phyloP scores from a whole-genome alignment of 768 basidiomycete genomes.

The Pluteus cervinus region DNA sequence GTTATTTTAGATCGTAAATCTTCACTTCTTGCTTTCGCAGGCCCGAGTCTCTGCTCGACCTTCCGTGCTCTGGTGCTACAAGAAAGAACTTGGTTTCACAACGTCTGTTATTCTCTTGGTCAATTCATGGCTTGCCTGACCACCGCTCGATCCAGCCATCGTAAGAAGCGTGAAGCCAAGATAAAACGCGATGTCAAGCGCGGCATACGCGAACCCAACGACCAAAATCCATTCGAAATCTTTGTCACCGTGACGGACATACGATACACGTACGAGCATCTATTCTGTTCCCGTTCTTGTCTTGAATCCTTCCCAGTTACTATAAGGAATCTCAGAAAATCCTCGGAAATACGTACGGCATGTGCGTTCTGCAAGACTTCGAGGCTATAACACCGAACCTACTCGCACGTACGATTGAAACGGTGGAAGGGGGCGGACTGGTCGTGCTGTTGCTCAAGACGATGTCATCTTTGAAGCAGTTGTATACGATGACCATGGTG shows the following conservation, averaged over 20 bases:
- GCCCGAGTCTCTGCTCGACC: conserved; percentile 84
- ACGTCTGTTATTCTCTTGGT: conserved; percentile 38
- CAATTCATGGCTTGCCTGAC: conserved; percentile 1
- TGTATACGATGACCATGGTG: conserved; percentile 88
- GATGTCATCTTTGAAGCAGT: conserved; percentile 86
- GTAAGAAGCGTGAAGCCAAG: conserved; percentile 95
- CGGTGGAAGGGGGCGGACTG: conserved; percentile 91
- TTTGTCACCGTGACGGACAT: conserved; percentile 99
- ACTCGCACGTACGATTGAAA: conserved; percentile 94
- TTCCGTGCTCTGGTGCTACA: conserved; percentile 97
- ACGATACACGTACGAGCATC: conserved; percentile 91
- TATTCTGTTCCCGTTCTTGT: conserved; percentile 10
- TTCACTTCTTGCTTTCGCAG: conserved; percentile 93
- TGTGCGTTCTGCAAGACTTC: conserved; percentile 96
- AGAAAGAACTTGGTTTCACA: conserved; percentile 96
- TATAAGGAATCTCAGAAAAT: conserved; percentile 98
- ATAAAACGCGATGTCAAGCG: conserved; percentile 95
- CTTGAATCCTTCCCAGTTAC: conserved; percentile 44
- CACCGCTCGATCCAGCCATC: conserved; percentile 53
- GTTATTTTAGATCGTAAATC: conserved; percentile 73
- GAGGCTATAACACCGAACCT: conserved; percentile 98
- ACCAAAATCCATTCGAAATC: conserved; percentile 96
- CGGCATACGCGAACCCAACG: conserved; percentile 89
- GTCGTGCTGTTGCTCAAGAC: conserved; percentile 90
- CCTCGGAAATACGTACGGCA: conserved; percentile 95